Evolutionary conservation across 345 rosid genomes (phyloP).

Genomic region (Sisymbrium irio): DNA sequence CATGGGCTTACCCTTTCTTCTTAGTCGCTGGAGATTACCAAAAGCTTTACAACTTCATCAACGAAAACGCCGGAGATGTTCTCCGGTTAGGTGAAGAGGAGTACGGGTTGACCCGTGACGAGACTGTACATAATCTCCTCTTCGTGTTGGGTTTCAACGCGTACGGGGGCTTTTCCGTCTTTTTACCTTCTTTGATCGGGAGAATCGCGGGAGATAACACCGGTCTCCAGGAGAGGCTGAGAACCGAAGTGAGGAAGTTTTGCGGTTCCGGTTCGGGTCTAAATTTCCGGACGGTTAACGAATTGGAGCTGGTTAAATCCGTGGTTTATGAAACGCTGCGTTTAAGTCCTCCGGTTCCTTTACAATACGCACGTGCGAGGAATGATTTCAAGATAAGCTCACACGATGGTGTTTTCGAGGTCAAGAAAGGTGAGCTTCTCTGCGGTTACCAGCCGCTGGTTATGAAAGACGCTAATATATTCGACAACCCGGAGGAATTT

Average conservation of each 20-base stretch:
- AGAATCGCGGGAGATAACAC: slow-evolving; percentile 43
- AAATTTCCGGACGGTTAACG: slow-evolving; percentile 55
- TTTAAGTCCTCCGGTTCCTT: slow-evolving; percentile 68
- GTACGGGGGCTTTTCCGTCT: slow-evolving; percentile 77
- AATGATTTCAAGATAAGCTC: slow-evolving; percentile 64
- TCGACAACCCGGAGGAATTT: slow-evolving; percentile 67
- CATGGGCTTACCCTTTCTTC: slow-evolving; percentile 63
- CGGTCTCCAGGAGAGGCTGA: slow-evolving; percentile 53
- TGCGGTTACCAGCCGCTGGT: slow-evolving; percentile 74
- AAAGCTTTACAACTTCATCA: slow-evolving; percentile 52
- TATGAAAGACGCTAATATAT: slow-evolving; percentile 65
- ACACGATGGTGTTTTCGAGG: slow-evolving; percentile 57
- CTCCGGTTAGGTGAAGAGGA: slow-evolving; percentile 46
- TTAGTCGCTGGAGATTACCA: slow-evolving; percentile 61
- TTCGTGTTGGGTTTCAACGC: slow-evolving; percentile 80
- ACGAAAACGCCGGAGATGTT: slow-evolving; percentile 48
- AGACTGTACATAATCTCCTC: slow-evolving; percentile 61
- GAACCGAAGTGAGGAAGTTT: slow-evolving; percentile 47
- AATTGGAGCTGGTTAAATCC: slow-evolving; percentile 69
- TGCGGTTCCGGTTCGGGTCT: slow-evolving; percentile 43
- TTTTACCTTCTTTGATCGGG: slow-evolving; percentile 47
- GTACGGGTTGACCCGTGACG: slow-evolving; percentile 60
- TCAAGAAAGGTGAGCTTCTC: slow-evolving; percentile 76
- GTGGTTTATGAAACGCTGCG: slow-evolving; percentile 79
- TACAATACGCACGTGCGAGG: slow-evolving; percentile 76